Percentiles rank a stretch among this genome's conserved stretches.
Evolutionary conservation across 306 rosid genomes (phyloP).

Genomic region (Trichosanthes truncata): DNA sequence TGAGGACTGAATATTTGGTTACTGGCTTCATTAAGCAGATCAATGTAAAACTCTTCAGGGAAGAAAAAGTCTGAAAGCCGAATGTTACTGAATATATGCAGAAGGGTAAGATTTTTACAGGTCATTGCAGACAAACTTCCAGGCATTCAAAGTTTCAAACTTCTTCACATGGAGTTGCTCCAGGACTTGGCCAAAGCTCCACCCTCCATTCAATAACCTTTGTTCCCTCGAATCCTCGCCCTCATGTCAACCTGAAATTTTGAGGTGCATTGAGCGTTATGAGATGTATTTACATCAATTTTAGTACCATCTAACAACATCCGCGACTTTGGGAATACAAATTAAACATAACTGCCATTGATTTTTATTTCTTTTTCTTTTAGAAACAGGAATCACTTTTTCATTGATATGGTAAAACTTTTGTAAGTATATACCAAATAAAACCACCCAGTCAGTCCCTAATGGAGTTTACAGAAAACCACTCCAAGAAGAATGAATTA

Average conservation of each 20-base stretch:
- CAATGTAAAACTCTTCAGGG: background rate
- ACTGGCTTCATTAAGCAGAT: background rate
- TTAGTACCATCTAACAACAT: background rate
- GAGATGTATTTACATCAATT: background rate
- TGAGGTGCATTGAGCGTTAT: background rate
- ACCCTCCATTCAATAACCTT: slow-evolving; percentile 28
- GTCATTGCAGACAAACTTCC: background rate
- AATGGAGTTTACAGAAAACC: background rate
- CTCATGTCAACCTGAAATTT: slow-evolving; percentile 49
- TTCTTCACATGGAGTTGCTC: background rate
- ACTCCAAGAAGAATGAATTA: background rate
- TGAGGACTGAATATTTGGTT: background rate
- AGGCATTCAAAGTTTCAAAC: background rate
- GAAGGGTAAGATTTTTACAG: slow-evolving; percentile 1
- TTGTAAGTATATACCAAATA: background rate
- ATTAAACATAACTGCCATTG: background rate
- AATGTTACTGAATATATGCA: background rate
- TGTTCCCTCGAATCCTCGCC: slow-evolving; percentile 43
- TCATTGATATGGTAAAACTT: background rate
- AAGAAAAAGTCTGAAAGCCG: background rate
- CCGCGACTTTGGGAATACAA: background rate
- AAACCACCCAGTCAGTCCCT: background rate
- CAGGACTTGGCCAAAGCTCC: background rate
- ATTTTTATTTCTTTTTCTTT: background rate
- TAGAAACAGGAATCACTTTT: background rate